Base-by-base conservation (phyloP, 140 eudicot genomes). In the Ambrosia hybrid region DNA sequence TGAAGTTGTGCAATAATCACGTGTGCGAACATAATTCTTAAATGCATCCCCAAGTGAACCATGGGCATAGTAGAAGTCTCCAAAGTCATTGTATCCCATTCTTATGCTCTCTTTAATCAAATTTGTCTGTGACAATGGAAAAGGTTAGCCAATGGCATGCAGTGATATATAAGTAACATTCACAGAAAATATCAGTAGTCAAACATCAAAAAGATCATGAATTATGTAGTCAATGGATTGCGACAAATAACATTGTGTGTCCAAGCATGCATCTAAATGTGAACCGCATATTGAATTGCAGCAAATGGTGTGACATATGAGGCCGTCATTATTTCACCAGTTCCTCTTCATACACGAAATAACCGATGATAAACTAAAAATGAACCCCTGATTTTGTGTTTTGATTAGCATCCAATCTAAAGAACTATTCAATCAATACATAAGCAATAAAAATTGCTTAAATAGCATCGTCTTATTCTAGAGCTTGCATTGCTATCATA, bases 11-110 rank as follows among this genome's bases (percentile, higher is more conserved):
- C 97, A 95, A 74, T 95, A 91, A 71, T 95, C 99, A 82, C 99
- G 97, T 9, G 97, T 86, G 34, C 97, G 99, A 9, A 88, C 92
- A 38, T 90, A 95, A 78, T 83, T 91, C 88, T 95, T 95, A 65
- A 91, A 95, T 26, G 99, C 99, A 71, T 95, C 97, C 48, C 89
- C 95, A 71, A 95, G 96, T 57, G 84, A 84, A 61, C 99, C 99
- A 71, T 86, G 99, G n/a, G 96, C 83, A 57, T 91, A 95, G 82
- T 86, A 85, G 72, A 91, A 95, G 76, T 95, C 99, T 45, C 99
- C 99, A 73, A 95, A 90, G 80, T 95, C 99, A 76, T 91, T 91
- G 86, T 91, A 88, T 58, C 97, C 99, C 99, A 95, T 91, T 46
- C 99, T 79, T 70, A 95, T 95, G 89, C 99, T 95, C 73, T 95